These are phyloP conservation scores for Pseudocercospora fuligena DNA, from an alignment of 2,329 filamentous ascomycete species.

Conservation along the genomic window DNA sequence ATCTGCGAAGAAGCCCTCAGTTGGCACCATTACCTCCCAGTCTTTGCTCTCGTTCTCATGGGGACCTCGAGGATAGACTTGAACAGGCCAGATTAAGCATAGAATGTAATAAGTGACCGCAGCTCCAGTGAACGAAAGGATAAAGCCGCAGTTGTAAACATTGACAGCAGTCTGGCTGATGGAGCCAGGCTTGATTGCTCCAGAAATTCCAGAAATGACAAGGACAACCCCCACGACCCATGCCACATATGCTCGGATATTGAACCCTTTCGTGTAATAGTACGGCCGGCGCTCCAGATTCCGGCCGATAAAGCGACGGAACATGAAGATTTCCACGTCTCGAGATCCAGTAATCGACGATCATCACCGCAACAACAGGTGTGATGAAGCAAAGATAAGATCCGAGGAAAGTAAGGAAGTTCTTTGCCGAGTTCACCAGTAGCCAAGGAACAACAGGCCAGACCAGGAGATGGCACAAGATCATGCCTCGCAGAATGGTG, in stretches of 20 bases:
- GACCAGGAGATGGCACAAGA: conserved; percentile 47
- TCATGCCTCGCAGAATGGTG: conserved; percentile 50
- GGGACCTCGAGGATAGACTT: conserved; percentile 27
- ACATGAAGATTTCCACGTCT: conserved; percentile 50
- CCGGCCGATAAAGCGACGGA: conserved; percentile 43
- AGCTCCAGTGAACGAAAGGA: conserved; percentile 27
- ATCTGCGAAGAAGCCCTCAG: conserved; percentile 31
- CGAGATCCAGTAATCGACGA: conserved; percentile 48
- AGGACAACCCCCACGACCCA: conserved; percentile 31
- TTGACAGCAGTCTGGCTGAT: conserved; percentile 30
- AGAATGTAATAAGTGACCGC: conserved; percentile 25
- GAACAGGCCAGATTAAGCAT: conserved; percentile 26
- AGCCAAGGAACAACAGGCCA: conserved; percentile 50
- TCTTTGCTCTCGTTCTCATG: conserved; percentile 22
- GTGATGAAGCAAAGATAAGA: conserved; percentile 50
- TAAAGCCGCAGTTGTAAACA: conserved; percentile 31
- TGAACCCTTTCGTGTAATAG: conserved; percentile 31
- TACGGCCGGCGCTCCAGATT: conserved; percentile 26
- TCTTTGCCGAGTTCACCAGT: conserved; percentile 46
- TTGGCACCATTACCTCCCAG: conserved; percentile 31
- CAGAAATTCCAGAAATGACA: conserved; percentile 30
- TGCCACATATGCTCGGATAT: conserved; percentile 28
- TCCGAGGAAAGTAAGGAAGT: conserved; percentile 51
- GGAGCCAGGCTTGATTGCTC: conserved; percentile 25
- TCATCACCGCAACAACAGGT: conserved; percentile 46